Conservation (phyloP, 2,329 filamentous ascomycete genomes). For the Penicillium sp. region DNA sequence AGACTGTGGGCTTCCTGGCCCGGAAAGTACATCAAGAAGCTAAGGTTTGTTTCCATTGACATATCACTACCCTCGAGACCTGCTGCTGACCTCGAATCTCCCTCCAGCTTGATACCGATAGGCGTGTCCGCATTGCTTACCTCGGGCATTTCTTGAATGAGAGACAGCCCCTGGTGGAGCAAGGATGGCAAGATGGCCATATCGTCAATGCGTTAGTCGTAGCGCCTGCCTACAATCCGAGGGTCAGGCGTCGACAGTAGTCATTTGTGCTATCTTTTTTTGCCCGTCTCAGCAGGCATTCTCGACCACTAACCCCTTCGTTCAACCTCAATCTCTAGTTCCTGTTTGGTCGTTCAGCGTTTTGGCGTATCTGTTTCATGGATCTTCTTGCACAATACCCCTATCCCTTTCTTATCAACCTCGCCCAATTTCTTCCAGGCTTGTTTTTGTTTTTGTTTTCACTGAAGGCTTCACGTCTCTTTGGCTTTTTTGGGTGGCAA, state of each 20-base stretch:
- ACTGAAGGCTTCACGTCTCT: too few relatives aligned
- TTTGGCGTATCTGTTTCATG: slow-evolving; percentile 18
- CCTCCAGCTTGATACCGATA: slow-evolving; percentile 57
- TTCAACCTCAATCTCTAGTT: not conserved
- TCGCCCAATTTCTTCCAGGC: not conserved
- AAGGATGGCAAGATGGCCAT: slow-evolving; percentile 75
- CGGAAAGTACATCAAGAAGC: slow-evolving; percentile 65
- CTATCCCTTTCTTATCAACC: not conserved
- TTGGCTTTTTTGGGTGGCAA: too few relatives aligned
- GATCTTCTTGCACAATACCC: slow-evolving; percentile 32
- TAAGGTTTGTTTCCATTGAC: slow-evolving; percentile 52
- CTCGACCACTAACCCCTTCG: not conserved
- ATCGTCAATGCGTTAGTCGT: slow-evolving; percentile 76
- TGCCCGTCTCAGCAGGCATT: not conserved
- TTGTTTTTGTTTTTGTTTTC: too few relatives aligned
- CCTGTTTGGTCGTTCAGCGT: slow-evolving; percentile 14
- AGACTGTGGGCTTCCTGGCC: slow-evolving; percentile 66
- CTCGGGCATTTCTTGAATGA: slow-evolving; percentile 79
- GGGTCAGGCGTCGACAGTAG: not conserved
- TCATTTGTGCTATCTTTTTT: not conserved
- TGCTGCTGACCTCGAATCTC: slow-evolving; percentile 1
- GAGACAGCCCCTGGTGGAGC: slow-evolving; percentile 61
- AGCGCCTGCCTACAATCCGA: slow-evolving; percentile 10
- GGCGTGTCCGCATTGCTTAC: slow-evolving; percentile 72
- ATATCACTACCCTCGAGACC: not conserved